A percentile compares a stretch with the other conserved stretches of the same genome.
phyloP scores from a whole-genome alignment of 2,329 filamentous ascomycete species.

The Xylariaceae sp. region DNA sequence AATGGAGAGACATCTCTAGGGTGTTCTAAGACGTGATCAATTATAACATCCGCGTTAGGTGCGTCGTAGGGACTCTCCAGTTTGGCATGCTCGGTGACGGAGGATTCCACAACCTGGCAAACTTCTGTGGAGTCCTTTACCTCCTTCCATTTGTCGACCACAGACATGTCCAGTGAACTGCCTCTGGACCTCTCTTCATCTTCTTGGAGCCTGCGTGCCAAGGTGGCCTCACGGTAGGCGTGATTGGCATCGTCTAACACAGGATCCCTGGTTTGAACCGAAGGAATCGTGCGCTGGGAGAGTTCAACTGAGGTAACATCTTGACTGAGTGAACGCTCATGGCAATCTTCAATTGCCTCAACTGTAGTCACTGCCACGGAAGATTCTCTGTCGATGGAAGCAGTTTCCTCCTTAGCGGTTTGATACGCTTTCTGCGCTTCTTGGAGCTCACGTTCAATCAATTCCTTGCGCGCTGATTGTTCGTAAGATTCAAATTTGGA shows the following conservation, averaged over 20 bases:
- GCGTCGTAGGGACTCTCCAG: conserved; percentile 48
- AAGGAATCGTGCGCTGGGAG: conserved; percentile 31
- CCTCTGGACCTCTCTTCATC: conserved; percentile 51
- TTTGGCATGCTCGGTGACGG: conserved; percentile 40
- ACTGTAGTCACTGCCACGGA: conserved; percentile 44
- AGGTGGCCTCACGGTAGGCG: conserved; percentile 51
- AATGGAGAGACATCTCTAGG: conserved; percentile 46
- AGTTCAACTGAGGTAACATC: conserved; percentile 33
- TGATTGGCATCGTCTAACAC: conserved; percentile 55
- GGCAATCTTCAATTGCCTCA: conserved; percentile 36
- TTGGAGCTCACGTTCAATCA: conserved; percentile 44
- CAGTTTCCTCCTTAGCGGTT: conserved; percentile 44
- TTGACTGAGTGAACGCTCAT: conserved; percentile 30
- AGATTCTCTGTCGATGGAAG: conserved; percentile 43
- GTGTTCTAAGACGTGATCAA: conserved; percentile 52
- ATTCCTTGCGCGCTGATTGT: conserved; percentile 46
- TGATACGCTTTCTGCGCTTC: conserved; percentile 42
- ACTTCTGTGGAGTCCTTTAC: conserved; percentile 35
- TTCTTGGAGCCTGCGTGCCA: conserved; percentile 49
- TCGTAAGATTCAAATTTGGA: conserved; percentile 29
- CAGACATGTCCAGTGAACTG: conserved; percentile 47
- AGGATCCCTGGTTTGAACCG: conserved; percentile 35
- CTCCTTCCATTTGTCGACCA: conserved; percentile 50
- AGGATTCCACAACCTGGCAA: conserved; percentile 49
- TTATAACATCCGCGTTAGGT: conserved; percentile 58